Conservation (phyloP, 306 rosid species). For the Quercus bicolor region DNA sequence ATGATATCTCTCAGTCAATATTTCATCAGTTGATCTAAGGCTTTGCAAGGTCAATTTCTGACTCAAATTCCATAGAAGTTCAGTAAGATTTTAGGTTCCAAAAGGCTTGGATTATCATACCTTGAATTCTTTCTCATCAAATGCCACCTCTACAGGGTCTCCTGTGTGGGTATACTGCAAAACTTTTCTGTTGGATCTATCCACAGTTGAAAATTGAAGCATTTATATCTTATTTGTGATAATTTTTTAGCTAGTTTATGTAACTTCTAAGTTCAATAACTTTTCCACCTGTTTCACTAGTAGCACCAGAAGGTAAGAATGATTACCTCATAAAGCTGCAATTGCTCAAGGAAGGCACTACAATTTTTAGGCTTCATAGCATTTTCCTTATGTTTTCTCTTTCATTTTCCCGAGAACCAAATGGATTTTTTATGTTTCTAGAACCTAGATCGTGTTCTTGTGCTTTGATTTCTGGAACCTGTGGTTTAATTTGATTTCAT, state of each 20-base stretch:
- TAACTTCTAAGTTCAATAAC: slow-evolving; percentile 91
- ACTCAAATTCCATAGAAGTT: background rate
- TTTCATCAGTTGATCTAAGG: background rate
- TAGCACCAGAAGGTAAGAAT: slow-evolving; percentile 61
- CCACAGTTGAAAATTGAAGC: slow-evolving; percentile 49
- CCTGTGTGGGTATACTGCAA: slow-evolving; percentile 75
- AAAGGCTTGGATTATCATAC: slow-evolving; percentile 35
- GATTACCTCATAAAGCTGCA: background rate
- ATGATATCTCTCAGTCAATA: slow-evolving; percentile 7
- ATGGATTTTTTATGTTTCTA: too few species aligned
- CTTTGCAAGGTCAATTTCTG: background rate
- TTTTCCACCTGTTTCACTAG: slow-evolving; percentile 83
- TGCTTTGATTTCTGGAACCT: too few species aligned
- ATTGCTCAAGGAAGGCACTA: too few species aligned
- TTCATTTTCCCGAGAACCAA: too few species aligned
- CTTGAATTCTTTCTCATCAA: slow-evolving; percentile 90
- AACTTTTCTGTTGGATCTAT: slow-evolving; percentile 91
- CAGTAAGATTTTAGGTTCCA: background rate
- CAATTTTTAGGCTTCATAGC: too few species aligned
- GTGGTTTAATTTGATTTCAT: too few species aligned
- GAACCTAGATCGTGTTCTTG: too few species aligned
- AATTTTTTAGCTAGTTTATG: background rate
- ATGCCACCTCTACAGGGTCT: slow-evolving; percentile 83
- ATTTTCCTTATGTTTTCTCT: too few species aligned
- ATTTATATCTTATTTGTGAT: slow-evolving; percentile 16